Evolutionary conservation across 2,329 filamentous ascomycete genomes (phyloP), one percentile per base, ranked within the genome.

Genomic region (Aspergillus persii): DNA sequence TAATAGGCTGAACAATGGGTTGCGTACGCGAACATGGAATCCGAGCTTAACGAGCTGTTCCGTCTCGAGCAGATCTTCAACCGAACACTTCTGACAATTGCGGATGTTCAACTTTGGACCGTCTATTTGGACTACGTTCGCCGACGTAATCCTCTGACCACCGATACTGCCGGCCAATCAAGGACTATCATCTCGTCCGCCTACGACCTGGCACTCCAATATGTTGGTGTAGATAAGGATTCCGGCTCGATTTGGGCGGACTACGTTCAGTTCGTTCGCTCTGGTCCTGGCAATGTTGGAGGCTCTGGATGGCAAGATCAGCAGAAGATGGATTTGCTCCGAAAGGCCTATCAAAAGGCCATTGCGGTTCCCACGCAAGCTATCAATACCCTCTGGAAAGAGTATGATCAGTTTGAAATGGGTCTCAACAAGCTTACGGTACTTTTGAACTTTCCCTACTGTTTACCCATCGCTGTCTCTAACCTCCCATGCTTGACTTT

Each of bases 361-460:
- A 91, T 97, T 59, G 88, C 86, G 65, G 86, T 97, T 44, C 96
- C 96, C 4, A 96, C 92, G 63, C 86, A 89, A 56, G 89, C 89
- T 33, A 86, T 96, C 52, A 91, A 94, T 69, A 85, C 84, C 54
- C 79, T 99, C 12, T 99, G 95, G 96, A 96, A 96, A 74, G 94
- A 99, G 71, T 99, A 99, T 71, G 93, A 98, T 73, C 88, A 91
- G 66, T 99, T 99, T 71, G 95, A 99, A 77, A 92, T 95, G 85
- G 86, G 89, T 5, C 77, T 97, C 59, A 97, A 97, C 80, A 98
- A 96, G 76, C 86, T 92, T 65, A 96, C 92, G 47, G 91, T 93
- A 82, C 60, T 50, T 8, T 56, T 3, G 46, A 39, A 44, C 33
- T 18, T 49, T 31, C 41, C 27, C n/a, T 23, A 9, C 50, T 8